Evolutionary conservation across 2,329 filamentous ascomycete species (phyloP).

Genomic region (Arthrobotrys conoides): DNA sequence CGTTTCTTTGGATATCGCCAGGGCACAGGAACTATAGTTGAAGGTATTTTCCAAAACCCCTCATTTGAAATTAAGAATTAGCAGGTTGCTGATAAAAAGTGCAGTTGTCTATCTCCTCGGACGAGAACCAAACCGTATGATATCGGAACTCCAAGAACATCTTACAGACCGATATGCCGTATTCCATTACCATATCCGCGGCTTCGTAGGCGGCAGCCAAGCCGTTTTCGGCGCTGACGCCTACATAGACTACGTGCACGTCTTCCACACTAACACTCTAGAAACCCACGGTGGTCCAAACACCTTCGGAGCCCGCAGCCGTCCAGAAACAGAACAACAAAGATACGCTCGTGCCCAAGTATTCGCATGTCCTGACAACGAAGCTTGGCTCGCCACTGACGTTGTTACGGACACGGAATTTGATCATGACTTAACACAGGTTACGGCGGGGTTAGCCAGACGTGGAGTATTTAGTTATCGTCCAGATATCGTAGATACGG

Average conservation of each 20-base stretch:
- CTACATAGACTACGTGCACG: constrained; percentile 5
- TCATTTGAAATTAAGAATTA: too few relatives aligned
- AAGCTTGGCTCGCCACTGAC: constrained; percentile 10
- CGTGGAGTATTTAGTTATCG: constrained; percentile 3
- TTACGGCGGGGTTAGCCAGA: neutral
- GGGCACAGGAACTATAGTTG: constrained; percentile 5
- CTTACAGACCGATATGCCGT: constrained; percentile 16
- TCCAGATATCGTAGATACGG: neutral
- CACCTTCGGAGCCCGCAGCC: constrained; percentile 7
- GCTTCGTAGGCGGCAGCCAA: neutral
- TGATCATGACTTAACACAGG: neutral
- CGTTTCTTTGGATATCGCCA: constrained; percentile 12
- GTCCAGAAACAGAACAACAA: neutral
- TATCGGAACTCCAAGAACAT: constrained; percentile 9
- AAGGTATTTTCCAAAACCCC: neutral
- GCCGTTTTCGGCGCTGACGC: neutral
- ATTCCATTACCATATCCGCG: constrained; percentile 11
- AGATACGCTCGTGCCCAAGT: constrained; percentile 11
- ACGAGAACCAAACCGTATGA: neutral
- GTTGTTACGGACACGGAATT: neutral
- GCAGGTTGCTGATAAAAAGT: neutral
- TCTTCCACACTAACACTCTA: constrained; percentile 18
- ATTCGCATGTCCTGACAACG: neutral
- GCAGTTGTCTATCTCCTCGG: constrained; percentile 18
- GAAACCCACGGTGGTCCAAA: neutral